Base-by-base conservation (phyloP, 2,329 filamentous ascomycete species). In the Ophiostoma angusticollis region DNA sequence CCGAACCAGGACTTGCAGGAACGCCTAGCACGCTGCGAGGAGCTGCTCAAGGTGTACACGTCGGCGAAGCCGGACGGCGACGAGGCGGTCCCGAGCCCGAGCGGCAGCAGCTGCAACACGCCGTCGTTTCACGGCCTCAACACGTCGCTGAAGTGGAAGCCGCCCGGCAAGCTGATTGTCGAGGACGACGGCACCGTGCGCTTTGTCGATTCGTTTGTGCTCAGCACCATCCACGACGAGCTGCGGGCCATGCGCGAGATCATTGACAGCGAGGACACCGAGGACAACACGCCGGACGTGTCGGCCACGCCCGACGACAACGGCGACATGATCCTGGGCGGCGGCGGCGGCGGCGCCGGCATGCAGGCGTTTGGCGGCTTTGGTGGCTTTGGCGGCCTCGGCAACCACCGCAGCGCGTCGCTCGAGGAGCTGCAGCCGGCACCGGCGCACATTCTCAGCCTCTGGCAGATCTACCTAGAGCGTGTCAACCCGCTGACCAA, bases 401-500 rank as follows among this genome's bases (percentile, higher is more conserved):
- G 62, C 65, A 37, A 52, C 60, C 22, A 56, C 7, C 50, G 48
- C 4, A 52, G 56, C 6, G 51, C 55, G 18, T 62, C 55, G 31
- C 49, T 62, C 12, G 63, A 68, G 37, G 63, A 68, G 12, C 58
- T 81, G 52, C 77, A 80, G 48, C 82, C 83, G 0, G 63, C 73
- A 5, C 70, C 76, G 0, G 67, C 73, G 11, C 74, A 83, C 24
- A 71, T 82, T 19, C 77, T 83, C 50, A 68, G 69, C 36, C 65
- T 89, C 5, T 89, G 83, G 83, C 78, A 85, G 53, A 63, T 74
- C 8, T 86, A 79, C 47, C 60, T 85, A 6, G 75, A 84, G 35
- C 77, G 83, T 44, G 75, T 87, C 40, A 81, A 87, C 49, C 81
- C 82, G 0, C 55, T 85, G 32, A 73, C 75, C 47, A 87, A 86